Conservation (phyloP, 495 filamentous ascomycete genomes). For the Beverwykella pulmonaria region DNA sequence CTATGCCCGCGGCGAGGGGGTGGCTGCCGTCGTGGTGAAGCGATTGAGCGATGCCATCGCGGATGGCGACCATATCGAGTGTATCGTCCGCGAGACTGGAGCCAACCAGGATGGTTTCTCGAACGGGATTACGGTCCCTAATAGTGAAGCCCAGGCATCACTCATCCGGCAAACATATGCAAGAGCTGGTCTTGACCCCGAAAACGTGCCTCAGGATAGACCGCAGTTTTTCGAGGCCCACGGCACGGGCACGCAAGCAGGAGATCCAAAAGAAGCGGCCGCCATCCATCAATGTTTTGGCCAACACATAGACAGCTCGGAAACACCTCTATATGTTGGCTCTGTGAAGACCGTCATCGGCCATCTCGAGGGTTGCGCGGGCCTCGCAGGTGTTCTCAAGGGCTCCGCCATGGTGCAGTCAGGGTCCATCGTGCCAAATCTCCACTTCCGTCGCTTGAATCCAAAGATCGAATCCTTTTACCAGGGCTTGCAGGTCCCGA, state of each 20-base stretch:
- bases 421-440: constrained; percentile 35
- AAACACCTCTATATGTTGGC: constrained; percentile 43
- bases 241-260: constrained; percentile 34
- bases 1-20: constrained; percentile 54
- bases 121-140: constrained; percentile 26
- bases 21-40: constrained; percentile 50
- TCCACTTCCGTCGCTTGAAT: constrained; percentile 20
- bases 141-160: constrained; percentile 19
- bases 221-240: constrained; percentile 22
- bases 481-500: constrained; percentile 16
- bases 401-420: constrained; percentile 32
- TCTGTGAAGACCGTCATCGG: constrained; percentile 46
- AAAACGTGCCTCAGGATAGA: neutral
- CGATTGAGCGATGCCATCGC: constrained; percentile 20
- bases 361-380: constrained; percentile 44
- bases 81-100: constrained; percentile 25
- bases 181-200: constrained; percentile 1
- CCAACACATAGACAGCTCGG: constrained; percentile 37
- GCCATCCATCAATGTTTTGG: constrained; percentile 41
- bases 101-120: constrained; percentile 23
- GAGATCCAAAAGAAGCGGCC: constrained; percentile 48
- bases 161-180: constrained; percentile 30
- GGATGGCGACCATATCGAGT: constrained; percentile 26
- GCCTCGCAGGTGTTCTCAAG: constrained; percentile 43
- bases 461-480: constrained; percentile 26